These are phyloP conservation scores for Tuber magnatum DNA, from an alignment of 495 filamentous ascomycete species.

Conservation along the genomic window DNA sequence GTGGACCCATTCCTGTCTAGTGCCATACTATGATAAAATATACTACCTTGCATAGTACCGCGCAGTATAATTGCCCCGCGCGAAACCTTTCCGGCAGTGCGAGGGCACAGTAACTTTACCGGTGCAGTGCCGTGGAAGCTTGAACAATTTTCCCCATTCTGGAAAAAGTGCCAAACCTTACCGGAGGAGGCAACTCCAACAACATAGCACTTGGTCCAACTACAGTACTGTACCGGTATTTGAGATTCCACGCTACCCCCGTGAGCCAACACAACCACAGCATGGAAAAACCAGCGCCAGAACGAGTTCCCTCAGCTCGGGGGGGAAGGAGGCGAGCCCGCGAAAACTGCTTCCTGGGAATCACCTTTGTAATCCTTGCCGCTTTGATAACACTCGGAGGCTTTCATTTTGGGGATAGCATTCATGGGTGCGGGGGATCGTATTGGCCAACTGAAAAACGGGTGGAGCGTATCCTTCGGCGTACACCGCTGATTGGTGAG, in stretches of 20 bases:
- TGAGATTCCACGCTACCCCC: no score
- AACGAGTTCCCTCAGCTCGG: background rate
- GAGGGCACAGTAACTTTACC: no score
- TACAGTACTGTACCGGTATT: no score
- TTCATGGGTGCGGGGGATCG: background rate
- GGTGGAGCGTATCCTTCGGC: slow-evolving; percentile 59
- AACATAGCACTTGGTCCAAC: no score
- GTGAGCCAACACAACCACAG: background rate
- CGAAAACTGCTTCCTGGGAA: background rate
- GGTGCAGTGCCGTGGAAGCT: no score
- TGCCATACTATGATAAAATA: no score
- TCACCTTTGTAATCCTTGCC: background rate
- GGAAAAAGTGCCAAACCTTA: no score
- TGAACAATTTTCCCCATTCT: no score
- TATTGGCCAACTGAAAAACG: slow-evolving; percentile 51
- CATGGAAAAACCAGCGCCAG: background rate
- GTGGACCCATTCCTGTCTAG: no score
- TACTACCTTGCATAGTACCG: no score
- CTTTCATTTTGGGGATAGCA: background rate
- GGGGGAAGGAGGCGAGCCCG: background rate
- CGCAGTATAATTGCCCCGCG: background rate
- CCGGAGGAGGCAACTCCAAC: no score
- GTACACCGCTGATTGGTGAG: slow-evolving; percentile 75
- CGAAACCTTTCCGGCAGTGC: background rate
- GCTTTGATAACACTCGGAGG: background rate